Base-by-base conservation (phyloP, 2,329 filamentous ascomycete genomes). In the Lachnellula cervina region DNA sequence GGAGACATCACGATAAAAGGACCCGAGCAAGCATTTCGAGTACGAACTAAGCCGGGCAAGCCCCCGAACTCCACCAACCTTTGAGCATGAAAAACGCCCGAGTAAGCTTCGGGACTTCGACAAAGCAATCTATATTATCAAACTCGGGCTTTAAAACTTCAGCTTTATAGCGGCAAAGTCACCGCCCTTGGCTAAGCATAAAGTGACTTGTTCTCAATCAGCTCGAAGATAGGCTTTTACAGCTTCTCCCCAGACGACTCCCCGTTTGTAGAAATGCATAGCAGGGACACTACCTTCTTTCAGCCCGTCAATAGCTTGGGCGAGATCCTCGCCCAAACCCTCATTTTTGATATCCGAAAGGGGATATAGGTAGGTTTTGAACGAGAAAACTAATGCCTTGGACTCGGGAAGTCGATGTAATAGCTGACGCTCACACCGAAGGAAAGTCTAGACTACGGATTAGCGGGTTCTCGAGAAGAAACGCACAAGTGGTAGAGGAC, bases 321-420 rank as follows among this genome's bases (percentile, higher is more conserved):
- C 80, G 51, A 86, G 64, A 7, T 75, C 76, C 62, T 79, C 76
- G 0, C 77, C 81, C 4, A 66, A 67, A 0, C 82, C 82, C 57
- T 86, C 82, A 4, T 75, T 75, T 63, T 80, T 82, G 46, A 87
- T 70, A 50, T 81, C 73, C 40, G 62, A 62, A 7, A 87, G 66
- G 1, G 76, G 74, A 67, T 86, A 85, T 55, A 76, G 70, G 67
- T 84, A 86, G 16, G 83, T 86, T 68, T 85, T 83, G 67, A 86
- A 81, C 0, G 73, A 76, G 69, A 87, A 87, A 0, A 85, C 75
- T 19, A 86, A 49, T 7, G 80, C 81, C 51, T 73, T 72, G 0
- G 74, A 79, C 48, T 69, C 60, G 4, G 81, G 81, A 25, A 87
- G 66, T 1, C 83, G 75, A 70, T 85, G 81, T 35, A 87, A 67